Evolutionary conservation across 164 flowering plant genomes (phyloP).

Genomic region (Sedum album): DNA sequence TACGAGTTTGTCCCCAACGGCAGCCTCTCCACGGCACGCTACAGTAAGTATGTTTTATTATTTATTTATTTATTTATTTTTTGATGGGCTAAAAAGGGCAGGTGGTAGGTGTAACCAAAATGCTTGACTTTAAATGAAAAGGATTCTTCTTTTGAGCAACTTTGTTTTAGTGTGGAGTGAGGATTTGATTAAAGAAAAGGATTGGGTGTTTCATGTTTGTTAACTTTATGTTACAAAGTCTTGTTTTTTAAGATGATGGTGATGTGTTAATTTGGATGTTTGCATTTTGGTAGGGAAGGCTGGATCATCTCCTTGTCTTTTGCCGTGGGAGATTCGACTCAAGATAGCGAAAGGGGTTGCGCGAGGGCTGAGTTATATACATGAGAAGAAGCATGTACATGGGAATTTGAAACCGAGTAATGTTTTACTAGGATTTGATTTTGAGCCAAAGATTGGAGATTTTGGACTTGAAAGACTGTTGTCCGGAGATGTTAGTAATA

Average conservation of each 20-base stretch:
- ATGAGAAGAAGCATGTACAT: constrained; percentile 93
- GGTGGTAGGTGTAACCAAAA: constrained; percentile 1
- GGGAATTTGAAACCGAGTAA: constrained; percentile 89
- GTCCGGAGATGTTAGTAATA: constrained; percentile 49
- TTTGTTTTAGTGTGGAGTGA: background rate
- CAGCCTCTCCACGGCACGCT: constrained; percentile 72
- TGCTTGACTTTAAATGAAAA: constrained; percentile 3
- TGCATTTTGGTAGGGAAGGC: constrained; percentile 44
- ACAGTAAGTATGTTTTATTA: no score
- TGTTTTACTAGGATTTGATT: constrained; percentile 61
- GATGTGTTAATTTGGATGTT: background rate
- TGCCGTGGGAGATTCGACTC: constrained; percentile 88
- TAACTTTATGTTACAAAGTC: background rate
- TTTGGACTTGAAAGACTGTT: constrained; percentile 82
- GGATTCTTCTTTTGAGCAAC: background rate
- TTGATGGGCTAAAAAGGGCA: background rate
- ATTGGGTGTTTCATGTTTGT: no score
- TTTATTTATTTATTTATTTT: background rate
- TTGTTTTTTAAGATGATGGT: background rate
- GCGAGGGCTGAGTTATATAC: constrained; percentile 71
- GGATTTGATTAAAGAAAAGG: no score
- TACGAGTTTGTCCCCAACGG: constrained; percentile 89
- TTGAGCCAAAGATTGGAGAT: constrained; percentile 86
- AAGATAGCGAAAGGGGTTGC: constrained; percentile 87
- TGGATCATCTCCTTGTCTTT: constrained; percentile 70